Percentiles rank a stretch among this genome's conserved stretches.
phyloP scores from a whole-genome alignment of 2,329 filamentous ascomycete species.

The Colletotrichum lentis region DNA sequence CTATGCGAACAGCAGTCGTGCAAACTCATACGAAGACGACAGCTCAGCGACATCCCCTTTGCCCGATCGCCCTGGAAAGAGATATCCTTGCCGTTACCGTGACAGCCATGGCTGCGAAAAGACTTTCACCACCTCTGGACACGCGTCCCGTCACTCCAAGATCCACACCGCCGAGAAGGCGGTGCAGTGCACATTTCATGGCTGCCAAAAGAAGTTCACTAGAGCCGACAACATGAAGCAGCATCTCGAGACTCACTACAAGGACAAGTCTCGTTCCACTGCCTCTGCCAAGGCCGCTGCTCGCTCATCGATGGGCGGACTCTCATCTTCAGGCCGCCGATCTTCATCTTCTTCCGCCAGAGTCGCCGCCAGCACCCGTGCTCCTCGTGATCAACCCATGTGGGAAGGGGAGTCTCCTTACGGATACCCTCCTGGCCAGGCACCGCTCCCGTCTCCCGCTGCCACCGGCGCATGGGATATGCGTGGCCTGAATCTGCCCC shows the following conservation, averaged over 20 bases:
- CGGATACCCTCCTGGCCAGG: constrained; percentile 42
- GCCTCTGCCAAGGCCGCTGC: constrained; percentile 42
- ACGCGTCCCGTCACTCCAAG: constrained; percentile 85
- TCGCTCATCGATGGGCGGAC: constrained; percentile 40
- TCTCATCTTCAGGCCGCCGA: constrained; percentile 44
- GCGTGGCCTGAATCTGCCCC: constrained; percentile 54
- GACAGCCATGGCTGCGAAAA: constrained; percentile 77
- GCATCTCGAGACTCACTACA: constrained; percentile 79
- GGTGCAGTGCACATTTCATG: constrained; percentile 71
- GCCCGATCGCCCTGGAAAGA: constrained; percentile 64
- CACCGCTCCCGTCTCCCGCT: constrained; percentile 49
- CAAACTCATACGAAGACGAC: constrained; percentile 62
- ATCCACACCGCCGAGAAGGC: constrained; percentile 85
- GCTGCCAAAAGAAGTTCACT: constrained; percentile 82
- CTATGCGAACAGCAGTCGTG: constrained; percentile 55
- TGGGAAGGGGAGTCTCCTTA: constrained; percentile 55
- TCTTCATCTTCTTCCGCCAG: constrained; percentile 47
- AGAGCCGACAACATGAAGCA: constrained; percentile 90
- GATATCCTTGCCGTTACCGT: constrained; percentile 77
- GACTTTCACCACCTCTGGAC: constrained; percentile 84
- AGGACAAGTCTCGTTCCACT: constrained; percentile 62
- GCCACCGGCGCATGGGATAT: constrained; percentile 56
- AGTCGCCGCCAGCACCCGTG: constrained; percentile 43
- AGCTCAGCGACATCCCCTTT: constrained; percentile 52
- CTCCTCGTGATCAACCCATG: constrained; percentile 46